Base-by-base conservation (phyloP, 106 monocot species). In the Cymbidium sinense region DNA sequence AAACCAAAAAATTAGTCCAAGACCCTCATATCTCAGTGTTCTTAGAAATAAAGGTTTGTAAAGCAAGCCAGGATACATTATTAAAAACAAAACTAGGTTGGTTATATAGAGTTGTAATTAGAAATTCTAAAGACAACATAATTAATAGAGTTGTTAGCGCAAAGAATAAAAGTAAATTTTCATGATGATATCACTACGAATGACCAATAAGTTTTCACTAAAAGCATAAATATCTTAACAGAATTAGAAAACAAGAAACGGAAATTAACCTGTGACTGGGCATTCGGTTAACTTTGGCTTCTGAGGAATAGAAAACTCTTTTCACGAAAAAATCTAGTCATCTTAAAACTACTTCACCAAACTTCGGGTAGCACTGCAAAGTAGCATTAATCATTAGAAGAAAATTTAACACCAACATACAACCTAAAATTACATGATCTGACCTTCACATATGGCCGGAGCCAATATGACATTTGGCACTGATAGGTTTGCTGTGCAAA, bases 381-480 rank as follows among this genome's bases (percentile, higher is more conserved):
- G 37, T 15, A 76, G 75, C n/a, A 12, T 76, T 12, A 75, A 50
- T 43, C 4, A 64, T 74, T 15, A 81, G 33, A 64, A 77, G n/a
- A 81, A 30, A 51, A 31, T 12, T 27, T 51, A 34, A 21, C 43
- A 83, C 75, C 17, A 34, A 71, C 12, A 33, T 71, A 71, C 71
- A 37, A 33, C 67, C 39, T 71, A 35, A 15, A 79, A 85, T 41
- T 1, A 20, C 64, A 54, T 70, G 5, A 79, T 50, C 37, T 34
- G 29, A 98, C 98, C 90, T 98, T 88, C 52, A 92, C 75, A 83
- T 94, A 61, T 70, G 98, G 92, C 70, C 84, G 88, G 35, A 98
- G 83, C 98, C 98, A 98, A 55, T 82, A 87, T 77, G 98, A 98
- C 88, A 98, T 92, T 80, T 98, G 91, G 39, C 71, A 83, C 81